Base-by-base conservation (phyloP, 192 early-diverging fungal genomes). In the Coemansia sp. region DNA sequence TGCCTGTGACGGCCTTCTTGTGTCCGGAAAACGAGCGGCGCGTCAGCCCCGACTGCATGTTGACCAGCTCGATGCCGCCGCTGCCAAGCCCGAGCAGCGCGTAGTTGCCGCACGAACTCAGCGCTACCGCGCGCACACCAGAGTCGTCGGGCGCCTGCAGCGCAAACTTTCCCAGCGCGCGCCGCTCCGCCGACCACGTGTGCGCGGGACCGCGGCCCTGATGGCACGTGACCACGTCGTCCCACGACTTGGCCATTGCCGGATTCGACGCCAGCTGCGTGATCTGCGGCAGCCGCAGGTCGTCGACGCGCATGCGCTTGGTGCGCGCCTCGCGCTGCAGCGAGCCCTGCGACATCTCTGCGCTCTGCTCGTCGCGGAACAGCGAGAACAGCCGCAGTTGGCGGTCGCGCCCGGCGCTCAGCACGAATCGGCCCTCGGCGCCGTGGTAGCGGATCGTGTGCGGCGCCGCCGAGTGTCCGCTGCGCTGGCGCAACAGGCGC, bases 81-180 rank as follows among this genome's bases (percentile, higher is more conserved):
- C 75, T 72, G 8, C 87, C 73, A 26, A 89, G 86, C 5, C 96
- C 98, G 5, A 96, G 80, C 67, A 96, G 91, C 7, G 91, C 94
- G 89, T 90, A 98, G 76, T 98, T 96, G 55, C 98, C 98, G 61
- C 96, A 98, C 1, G 86, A 77, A 74, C 91, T 95, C 42, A 99
- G 80, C 0, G 85, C 86, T 37, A 92, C 90, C 0, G 87, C 74
- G 66, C 85, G 62, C 41, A 91, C 85, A 2, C 74, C 47, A 5
- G 87, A 72, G 10, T 69, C 70, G 79, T 95, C 94, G 41, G 79
- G 77, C 45, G 90, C 84, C 4, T 76, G 39, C 57, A 98, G 73
- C 46, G 84, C 72, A 61, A 90, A 86, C 39, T 89, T 86, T 39
- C 92, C 93, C 68, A 98, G 63, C 0, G 86, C 85, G 71, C 91